phyloP scores from a whole-genome alignment of 371 early-diverging fungal genomes.

The Fennellomyces sp. region DNA sequence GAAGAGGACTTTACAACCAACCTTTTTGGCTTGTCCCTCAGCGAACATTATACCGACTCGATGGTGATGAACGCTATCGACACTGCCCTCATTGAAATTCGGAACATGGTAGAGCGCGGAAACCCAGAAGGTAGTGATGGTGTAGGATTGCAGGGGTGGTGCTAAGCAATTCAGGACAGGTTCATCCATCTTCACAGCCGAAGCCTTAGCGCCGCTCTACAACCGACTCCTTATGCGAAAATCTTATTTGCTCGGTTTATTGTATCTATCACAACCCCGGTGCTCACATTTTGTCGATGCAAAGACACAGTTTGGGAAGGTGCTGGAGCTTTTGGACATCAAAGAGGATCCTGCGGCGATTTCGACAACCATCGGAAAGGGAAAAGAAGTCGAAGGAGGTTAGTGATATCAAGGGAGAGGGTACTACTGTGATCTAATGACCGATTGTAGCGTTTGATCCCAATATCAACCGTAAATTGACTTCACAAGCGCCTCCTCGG shows the following conservation, averaged over 20 bases:
- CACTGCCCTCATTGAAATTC: constrained; percentile 22
- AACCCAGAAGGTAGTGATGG: background rate
- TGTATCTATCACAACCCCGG: constrained; percentile 35
- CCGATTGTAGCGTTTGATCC: constrained; percentile 62
- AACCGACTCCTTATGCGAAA: constrained; percentile 33
- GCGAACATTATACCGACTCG: constrained; percentile 51
- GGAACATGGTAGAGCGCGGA: background rate
- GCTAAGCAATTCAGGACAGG: background rate
- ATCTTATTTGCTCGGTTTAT: constrained; percentile 31
- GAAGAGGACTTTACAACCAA: constrained; percentile 78
- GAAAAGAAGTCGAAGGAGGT: constrained; percentile 34
- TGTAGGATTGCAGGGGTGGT: background rate
- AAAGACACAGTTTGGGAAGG: constrained; percentile 23
- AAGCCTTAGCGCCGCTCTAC: constrained; percentile 12
- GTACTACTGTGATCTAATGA: background rate
- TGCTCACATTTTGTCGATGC: constrained; percentile 32
- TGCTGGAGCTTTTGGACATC: constrained; percentile 9
- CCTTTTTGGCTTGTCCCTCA: constrained; percentile 62
- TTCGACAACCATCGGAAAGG: constrained; percentile 17
- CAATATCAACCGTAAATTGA: constrained; percentile 67
- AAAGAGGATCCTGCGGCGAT: constrained; percentile 10
- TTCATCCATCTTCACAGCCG: background rate
- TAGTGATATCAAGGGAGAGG: background rate
- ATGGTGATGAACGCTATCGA: constrained; percentile 54
- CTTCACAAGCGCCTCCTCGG: constrained; percentile 73